A percentile compares a stretch with the other conserved stretches of the same genome.
phyloP scores from a whole-genome alignment of 768 basidiomycete species.

The Suillus placidus region DNA sequence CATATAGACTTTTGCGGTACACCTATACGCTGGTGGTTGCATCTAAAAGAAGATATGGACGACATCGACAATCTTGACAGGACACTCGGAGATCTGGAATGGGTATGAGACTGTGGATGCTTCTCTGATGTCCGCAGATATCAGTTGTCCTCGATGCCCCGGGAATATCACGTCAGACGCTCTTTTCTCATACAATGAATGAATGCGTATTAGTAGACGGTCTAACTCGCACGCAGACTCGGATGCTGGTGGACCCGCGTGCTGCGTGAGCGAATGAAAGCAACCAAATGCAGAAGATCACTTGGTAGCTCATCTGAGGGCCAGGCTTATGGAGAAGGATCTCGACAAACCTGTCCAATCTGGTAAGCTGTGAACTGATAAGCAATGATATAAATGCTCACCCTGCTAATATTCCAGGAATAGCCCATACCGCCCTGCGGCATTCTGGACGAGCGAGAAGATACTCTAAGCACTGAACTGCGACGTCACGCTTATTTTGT shows the following conservation, averaged over 20 bases:
- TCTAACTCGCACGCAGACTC: no score
- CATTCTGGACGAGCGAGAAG: constrained; percentile 81
- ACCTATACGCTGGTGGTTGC: constrained; percentile 27
- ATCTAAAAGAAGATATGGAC: constrained; percentile 29
- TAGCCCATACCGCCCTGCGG: constrained; percentile 79
- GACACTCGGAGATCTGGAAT: constrained; percentile 32
- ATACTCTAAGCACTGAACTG: constrained; percentile 88
- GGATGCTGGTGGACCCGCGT: no score
- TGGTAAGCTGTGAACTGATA: no score
- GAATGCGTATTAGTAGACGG: no score
- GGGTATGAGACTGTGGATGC: constrained; percentile 38
- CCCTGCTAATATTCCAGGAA: constrained; percentile 70
- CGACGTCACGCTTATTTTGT: constrained; percentile 79
- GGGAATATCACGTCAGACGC: constrained; percentile 71
- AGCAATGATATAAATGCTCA: constrained; percentile 29
- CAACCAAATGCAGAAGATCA: constrained; percentile 91
- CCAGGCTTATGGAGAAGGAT: constrained; percentile 79
- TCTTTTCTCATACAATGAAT: no score
- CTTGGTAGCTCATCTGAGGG: constrained; percentile 96
- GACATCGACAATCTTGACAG: constrained; percentile 30
- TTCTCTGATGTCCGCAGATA: constrained; percentile 82
- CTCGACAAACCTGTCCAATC: constrained; percentile 66
- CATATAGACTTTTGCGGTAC: constrained; percentile 32
- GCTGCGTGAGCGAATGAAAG: no score
- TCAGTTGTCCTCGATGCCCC: constrained; percentile 68